Percentiles rank a stretch among this genome's conserved stretches.
These are phyloP conservation scores for Trichoderma orchidacearum DNA, from an alignment of 495 filamentous ascomycete genomes.

Conservation along the genomic window DNA sequence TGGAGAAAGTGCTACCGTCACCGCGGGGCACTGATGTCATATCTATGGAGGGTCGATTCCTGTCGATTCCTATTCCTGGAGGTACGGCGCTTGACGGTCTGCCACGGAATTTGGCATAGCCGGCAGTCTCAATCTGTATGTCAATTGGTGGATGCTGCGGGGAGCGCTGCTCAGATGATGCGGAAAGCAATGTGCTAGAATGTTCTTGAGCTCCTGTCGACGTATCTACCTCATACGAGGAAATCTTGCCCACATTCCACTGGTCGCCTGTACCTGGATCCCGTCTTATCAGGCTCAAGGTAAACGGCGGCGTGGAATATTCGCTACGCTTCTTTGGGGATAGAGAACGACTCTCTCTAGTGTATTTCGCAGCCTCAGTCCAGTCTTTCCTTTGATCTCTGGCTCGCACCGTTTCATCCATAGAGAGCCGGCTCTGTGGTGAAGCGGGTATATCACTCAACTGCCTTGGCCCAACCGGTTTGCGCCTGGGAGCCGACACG, in stretches of 20 bases:
- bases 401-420: background rate
- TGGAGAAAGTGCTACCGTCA: slow-evolving; percentile 23
- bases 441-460: background rate
- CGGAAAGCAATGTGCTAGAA: slow-evolving; percentile 29
- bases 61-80: background rate
- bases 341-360: background rate
- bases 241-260: slow-evolving; percentile 77
- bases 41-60: background rate
- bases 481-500: background rate
- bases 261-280: slow-evolving; percentile 68
- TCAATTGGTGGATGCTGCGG: slow-evolving; percentile 23
- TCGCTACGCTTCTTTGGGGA: slow-evolving; percentile 8
- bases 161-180: slow-evolving; percentile 4
- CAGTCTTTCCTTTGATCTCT: background rate
- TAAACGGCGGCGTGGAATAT: slow-evolving; percentile 20
- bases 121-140: slow-evolving; percentile 30
- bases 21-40: background rate
- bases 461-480: background rate
- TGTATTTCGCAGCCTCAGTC: slow-evolving; percentile 2
- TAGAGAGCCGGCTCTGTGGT: background rate
- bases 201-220: slow-evolving; percentile 57
- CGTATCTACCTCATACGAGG: slow-evolving; percentile 31
- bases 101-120: slow-evolving; percentile 34
- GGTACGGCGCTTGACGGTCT: slow-evolving; percentile 15
- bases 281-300: slow-evolving; percentile 80